Conservation (phyloP, 768 basidiomycete genomes). For the Agrocybe chaxingu region DNA sequence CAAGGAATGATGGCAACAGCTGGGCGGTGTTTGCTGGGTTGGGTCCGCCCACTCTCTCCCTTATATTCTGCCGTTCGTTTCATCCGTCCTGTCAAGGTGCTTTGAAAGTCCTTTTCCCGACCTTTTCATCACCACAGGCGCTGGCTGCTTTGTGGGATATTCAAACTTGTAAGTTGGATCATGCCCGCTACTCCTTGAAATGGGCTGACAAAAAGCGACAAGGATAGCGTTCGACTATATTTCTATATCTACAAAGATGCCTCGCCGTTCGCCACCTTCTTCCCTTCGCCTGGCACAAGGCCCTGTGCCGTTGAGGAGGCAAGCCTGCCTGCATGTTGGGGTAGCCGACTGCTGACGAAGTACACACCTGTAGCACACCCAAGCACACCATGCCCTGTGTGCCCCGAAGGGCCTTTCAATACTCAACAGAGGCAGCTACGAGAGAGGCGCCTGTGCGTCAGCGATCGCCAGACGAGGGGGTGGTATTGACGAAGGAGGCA, state of each 20-base stretch:
- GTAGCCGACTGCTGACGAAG: constrained; percentile 7
- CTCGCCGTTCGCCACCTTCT: constrained; percentile 65
- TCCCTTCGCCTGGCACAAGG: constrained; percentile 60
- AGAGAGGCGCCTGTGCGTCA: constrained; percentile 11
- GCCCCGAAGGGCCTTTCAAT: constrained; percentile 51
- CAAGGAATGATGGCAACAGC: constrained; percentile 8
- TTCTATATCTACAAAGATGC: constrained; percentile 36
- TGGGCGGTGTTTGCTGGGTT: not conserved
- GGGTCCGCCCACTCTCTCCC: constrained; percentile 1
- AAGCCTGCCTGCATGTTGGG: constrained; percentile 11
- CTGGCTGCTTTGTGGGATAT: constrained; percentile 15
- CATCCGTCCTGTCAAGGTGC: constrained; percentile 8
- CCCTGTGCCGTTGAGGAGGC: constrained; percentile 58
- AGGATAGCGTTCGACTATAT: constrained; percentile 5
- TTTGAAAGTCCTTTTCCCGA: constrained; percentile 14
- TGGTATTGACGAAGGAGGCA: constrained; percentile 8
- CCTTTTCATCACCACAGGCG: constrained; percentile 10
- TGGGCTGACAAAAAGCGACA: constrained; percentile 2
- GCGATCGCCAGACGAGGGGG: constrained; percentile 10
- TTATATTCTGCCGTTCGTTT: constrained; percentile 7
- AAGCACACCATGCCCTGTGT: constrained; percentile 68
- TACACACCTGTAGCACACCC: constrained; percentile 33
- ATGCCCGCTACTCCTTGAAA: too few relatives aligned
- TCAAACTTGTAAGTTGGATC: constrained; percentile 1
- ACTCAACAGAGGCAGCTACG: constrained; percentile 17